Evolutionary conservation across 2,329 filamentous ascomycete genomes (phyloP).

Genomic region (Aspergillus sp.): DNA sequence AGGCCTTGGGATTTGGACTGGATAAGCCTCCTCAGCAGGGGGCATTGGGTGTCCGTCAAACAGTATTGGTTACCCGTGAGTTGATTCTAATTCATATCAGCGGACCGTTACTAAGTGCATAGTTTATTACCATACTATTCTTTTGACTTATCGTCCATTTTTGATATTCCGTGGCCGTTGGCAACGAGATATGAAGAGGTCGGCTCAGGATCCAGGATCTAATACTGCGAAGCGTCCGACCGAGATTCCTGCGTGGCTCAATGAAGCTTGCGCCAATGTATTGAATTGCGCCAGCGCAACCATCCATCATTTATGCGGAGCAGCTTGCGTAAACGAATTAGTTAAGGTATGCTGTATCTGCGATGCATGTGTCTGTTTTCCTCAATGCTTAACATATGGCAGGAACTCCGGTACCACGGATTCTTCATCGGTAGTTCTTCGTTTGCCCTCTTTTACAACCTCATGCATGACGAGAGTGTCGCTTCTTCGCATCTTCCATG

Average conservation of each 20-base stretch:
- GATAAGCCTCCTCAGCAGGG: constrained; percentile 32
- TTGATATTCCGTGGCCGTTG: constrained; percentile 40
- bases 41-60: constrained; percentile 35
- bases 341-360: constrained; percentile 26
- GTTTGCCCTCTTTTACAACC: constrained; percentile 39
- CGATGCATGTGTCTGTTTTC: no score
- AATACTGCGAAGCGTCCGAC: constrained; percentile 12
- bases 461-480: constrained; percentile 34
- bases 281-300: constrained; percentile 37
- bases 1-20: constrained; percentile 27
- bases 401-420: constrained; percentile 42
- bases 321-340: constrained; percentile 34
- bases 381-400: background rate
- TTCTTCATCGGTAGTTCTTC: constrained; percentile 40
- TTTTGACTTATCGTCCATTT: constrained; percentile 41
- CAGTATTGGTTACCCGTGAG: constrained; percentile 36
- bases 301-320: constrained; percentile 36
- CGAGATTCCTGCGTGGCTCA: constrained; percentile 34
- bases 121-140: constrained; percentile 41
- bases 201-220: constrained; percentile 4
- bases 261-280: constrained; percentile 39
- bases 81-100: background rate
- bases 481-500: constrained; percentile 37
- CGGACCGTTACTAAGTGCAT: background rate
- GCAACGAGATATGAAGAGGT: constrained; percentile 24